Percentiles rank a stretch among this genome's conserved stretches.
These are phyloP conservation scores for Fraxinus albicans DNA, from an alignment of 305 asterid species.

Conservation along the genomic window DNA sequence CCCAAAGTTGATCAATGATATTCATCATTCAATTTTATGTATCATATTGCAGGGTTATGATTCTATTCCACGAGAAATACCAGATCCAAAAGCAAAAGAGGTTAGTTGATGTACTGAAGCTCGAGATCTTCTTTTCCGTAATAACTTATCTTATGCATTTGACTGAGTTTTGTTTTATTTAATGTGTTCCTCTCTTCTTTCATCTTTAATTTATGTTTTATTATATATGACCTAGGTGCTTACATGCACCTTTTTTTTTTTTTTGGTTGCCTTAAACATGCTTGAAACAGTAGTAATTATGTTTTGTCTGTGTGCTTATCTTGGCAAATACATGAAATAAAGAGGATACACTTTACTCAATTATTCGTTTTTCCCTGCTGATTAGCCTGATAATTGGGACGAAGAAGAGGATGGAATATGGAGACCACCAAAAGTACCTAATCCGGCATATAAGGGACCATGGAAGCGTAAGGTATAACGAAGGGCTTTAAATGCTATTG, in stretches of 20 bases:
- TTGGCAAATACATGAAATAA: not conserved
- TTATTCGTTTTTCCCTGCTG: constrained; percentile 18
- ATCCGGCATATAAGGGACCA: constrained; percentile 88
- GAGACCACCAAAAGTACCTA: constrained; percentile 83
- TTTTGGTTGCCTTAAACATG: not conserved
- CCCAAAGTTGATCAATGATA: not conserved
- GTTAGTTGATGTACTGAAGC: constrained; percentile 36
- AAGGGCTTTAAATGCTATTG: constrained; percentile 3
- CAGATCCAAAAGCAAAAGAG: constrained; percentile 88
- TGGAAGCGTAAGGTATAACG: constrained; percentile 78
- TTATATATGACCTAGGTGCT: not conserved
- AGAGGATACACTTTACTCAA: not conserved
- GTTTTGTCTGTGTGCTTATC: not conserved
- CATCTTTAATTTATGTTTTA: not conserved
- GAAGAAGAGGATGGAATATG: constrained; percentile 95
- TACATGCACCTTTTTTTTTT: not conserved
- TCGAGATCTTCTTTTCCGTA: not conserved
- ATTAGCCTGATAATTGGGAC: constrained; percentile 94
- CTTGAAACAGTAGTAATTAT: not conserved
- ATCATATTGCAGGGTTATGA: constrained; percentile 75
- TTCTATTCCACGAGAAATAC: constrained; percentile 90
- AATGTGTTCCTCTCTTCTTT: not conserved
- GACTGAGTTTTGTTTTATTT: not conserved
- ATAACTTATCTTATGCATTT: constrained; percentile 1
- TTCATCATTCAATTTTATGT: constrained; percentile 7